phyloP scores from a whole-genome alignment of 352 stramenopile genomes.

The Achlya hypogyna region DNA sequence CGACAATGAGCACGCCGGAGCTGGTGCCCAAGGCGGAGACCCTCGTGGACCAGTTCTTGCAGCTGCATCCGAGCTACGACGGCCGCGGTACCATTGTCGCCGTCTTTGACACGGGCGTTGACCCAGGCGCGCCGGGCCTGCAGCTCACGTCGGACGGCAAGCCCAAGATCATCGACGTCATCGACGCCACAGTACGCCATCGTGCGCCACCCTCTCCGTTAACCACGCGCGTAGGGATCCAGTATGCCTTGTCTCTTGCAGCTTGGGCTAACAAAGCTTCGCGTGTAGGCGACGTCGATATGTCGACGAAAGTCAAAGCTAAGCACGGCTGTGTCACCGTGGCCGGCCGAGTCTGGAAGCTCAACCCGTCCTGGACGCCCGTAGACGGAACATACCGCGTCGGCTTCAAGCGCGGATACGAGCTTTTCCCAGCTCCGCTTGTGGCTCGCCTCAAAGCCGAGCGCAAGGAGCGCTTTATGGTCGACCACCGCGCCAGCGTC shows the following conservation, averaged over 20 bases:
- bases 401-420: conserved; percentile 72
- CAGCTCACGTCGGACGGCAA: conserved; percentile 73
- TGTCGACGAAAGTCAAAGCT: conserved; percentile 32
- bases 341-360: conserved; percentile 37
- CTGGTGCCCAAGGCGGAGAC: too few relatives aligned
- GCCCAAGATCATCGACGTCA: conserved; percentile 90
- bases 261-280: not conserved
- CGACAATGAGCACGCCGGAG: too few relatives aligned
- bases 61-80: conserved; percentile 73
- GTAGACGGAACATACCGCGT: conserved; percentile 53
- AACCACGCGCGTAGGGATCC: not conserved
- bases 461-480: conserved; percentile 64
- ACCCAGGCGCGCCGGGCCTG: conserved; percentile 82
- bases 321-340: conserved; percentile 30
- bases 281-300: conserved; percentile 89
- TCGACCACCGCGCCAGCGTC: conserved; percentile 46
- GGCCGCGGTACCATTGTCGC: conserved; percentile 84
- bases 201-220: not conserved
- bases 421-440: conserved; percentile 81
- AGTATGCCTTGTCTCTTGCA: not conserved
- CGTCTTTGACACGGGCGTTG: conserved; percentile 93
- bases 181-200: conserved; percentile 83
- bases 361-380: conserved; percentile 61
- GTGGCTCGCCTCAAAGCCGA: conserved; percentile 62
- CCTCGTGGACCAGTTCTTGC: conserved; percentile 61